These are phyloP conservation scores for Bothia castanella DNA, from an alignment of 1,284 basidiomycete genomes.

Conservation along the genomic window DNA sequence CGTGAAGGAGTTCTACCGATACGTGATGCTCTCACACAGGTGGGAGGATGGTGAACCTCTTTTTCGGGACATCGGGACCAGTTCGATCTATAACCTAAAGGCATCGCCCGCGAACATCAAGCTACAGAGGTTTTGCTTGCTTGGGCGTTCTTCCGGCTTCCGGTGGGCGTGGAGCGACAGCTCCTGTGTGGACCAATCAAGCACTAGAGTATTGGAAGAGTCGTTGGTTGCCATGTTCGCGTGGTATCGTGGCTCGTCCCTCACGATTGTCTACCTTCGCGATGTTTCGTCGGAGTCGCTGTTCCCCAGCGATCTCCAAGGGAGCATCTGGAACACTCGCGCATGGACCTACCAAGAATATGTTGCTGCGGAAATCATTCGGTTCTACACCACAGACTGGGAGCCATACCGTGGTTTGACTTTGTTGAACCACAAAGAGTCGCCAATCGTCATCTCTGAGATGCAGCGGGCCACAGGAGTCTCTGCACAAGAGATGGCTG, in stretches of 20 bases:
- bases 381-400: conserved; percentile 2
- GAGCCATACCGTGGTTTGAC: conserved; percentile 2
- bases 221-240: neutral
- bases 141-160: too few species aligned
- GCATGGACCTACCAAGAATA: conserved; percentile 16
- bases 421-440: conserved; percentile 4
- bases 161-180: too few species aligned
- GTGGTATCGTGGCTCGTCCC: neutral
- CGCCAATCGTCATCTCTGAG: neutral
- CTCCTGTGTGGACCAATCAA: too few species aligned
- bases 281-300: conserved; percentile 1
- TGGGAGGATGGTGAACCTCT: neutral
- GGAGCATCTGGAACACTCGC: conserved; percentile 15
- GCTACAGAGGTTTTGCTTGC: neutral
- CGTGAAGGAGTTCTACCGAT: neutral
- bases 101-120: neutral
- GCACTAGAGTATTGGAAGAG: too few species aligned
- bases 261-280: conserved; percentile 4
- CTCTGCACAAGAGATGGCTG: too few species aligned
- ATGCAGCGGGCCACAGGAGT: too few species aligned
- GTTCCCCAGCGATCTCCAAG: neutral
- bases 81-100: neutral
- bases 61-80: neutral
- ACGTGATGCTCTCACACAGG: conserved; percentile 1
- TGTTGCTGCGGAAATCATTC: neutral